Evolutionary conservation across 2,329 filamentous ascomycete species (phyloP), one percentile per base, ranked within the genome.

Genomic region (Paracoccidioides lutzii): DNA sequence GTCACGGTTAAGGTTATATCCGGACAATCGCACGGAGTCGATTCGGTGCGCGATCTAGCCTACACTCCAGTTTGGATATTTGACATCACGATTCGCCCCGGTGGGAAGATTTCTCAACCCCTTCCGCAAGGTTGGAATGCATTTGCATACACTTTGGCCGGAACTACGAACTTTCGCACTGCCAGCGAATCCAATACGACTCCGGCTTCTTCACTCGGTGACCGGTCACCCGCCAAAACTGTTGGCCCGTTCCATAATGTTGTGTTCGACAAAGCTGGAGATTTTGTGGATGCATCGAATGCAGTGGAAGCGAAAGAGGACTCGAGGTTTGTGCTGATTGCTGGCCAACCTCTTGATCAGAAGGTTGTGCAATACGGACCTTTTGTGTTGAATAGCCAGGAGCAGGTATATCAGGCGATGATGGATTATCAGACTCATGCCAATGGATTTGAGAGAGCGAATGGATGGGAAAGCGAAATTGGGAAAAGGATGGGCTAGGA

Each of bases 21-120:
- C 0, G 93, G 91, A 22, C 82, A 86, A 67, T 85, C 83, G 55
- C 85, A 90, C 65, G 90, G 88, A 46, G 81, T 93, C 53, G 90
- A 96, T 67, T 89, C 84, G 12, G 81, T 95, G 54, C 83, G 91
- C 67, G 90, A 97, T 66, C 76, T 97, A 46, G 90, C 91, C 12
- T 96, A 97, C 72, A 97, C 91, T 1, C 93, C 93, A 0, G 90
- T 97, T n/a, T 97, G 91, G 91, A 78, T 95, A 59, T 77, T 97
- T 46, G 91, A 97, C 68, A 76, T 96, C 53, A 83, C 81, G 22
- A 81, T 97, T 54, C 74, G 82, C 64, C 90, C 90, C 0, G 91
- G 91, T 54, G 90, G 88, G 49, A 81, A 77, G 57, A 76, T 97
- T 61, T 78, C 76, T 28, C 91, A 97, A 74, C 71, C 80, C 4